Evolutionary conservation across 257 asterid species (phyloP), one percentile per base, ranked within the genome.

Genomic region (Salvia miltiorrhiza): DNA sequence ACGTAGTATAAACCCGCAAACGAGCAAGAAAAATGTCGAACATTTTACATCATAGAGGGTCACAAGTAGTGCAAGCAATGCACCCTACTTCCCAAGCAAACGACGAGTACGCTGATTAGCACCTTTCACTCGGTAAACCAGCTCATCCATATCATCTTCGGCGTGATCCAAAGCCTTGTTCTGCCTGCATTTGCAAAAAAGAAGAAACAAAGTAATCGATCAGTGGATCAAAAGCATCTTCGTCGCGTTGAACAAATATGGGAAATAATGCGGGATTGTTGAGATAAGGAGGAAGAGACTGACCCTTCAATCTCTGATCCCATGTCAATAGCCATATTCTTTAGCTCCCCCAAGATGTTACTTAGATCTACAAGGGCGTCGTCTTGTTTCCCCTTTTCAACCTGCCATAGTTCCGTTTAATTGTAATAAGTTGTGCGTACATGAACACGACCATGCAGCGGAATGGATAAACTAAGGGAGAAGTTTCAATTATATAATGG

Each of bases 301-400:
- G 37, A 88, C 95, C 92, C 79, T 13, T 83, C 91, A 14, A 89
- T 81, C 82, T 89, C 96, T 14, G 83, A 80, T 19, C 96, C 96
- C 96, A 89, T 89, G 69, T 83, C 92, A 21, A 87, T 56, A 59
- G 95, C 95, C 95, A 89, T 89, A 24, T 69, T 76, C 89, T 89
- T 89, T 53, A 89, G 82, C 67, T 87, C 96, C 62, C 90, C 92
- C 82, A 89, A 57, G 24, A 87, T 61, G 48, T 77, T 64, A 66
- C 96, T 89, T 26, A 89, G 59, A 72, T 83, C 95, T 20, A 76
- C 21, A 33, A 89, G 77, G 26, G 85, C 82, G 8, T 89, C 96
- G 48, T 89, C 95, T 78, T 89, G 92, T 73, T 89, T 89, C 57
- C 41, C 57, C 53, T 80, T 81, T 65, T 89, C 92, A 14, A 80